Conservation (phyloP, 2,329 filamentous ascomycete species). For the Sordariomycetes sp. region DNA sequence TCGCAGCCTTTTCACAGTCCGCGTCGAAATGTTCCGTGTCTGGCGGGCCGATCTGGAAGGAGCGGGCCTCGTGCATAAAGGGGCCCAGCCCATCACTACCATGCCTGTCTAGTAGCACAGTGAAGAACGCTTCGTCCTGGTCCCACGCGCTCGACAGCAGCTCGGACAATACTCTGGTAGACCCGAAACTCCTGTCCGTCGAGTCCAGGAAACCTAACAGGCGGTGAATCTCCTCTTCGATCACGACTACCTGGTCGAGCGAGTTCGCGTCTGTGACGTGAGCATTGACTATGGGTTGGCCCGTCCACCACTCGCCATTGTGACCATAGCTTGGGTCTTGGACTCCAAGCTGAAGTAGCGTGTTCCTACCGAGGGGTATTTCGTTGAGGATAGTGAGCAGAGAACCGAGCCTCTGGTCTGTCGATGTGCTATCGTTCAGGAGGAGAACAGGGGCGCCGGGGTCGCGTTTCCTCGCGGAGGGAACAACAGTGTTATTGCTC, state of each 20-base stretch:
- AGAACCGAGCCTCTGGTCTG: conserved; percentile 35
- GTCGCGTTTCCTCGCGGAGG: conserved; percentile 8
- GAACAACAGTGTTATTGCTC: conserved; percentile 18
- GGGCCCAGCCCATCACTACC: background rate
- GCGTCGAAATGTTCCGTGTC: background rate
- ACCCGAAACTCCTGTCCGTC: conserved; percentile 50
- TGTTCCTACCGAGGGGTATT: conserved; percentile 47
- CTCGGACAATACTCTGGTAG: conserved; percentile 34
- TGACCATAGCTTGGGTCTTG: conserved; percentile 39
- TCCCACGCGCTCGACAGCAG: background rate
- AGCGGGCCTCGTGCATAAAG: background rate
- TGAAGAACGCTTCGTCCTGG: background rate
- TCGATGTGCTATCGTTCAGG: conserved; percentile 20
- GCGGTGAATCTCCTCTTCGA: conserved; percentile 47
- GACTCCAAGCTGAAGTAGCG: conserved; percentile 33
- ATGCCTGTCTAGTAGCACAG: background rate
- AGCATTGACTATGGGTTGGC: conserved; percentile 34
- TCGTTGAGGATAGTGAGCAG: conserved; percentile 48
- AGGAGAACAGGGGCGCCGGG: conserved; percentile 40
- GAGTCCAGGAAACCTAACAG: conserved; percentile 52
- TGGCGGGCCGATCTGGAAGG: background rate
- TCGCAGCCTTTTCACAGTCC: background rate
- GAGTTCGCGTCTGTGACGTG: conserved; percentile 16
- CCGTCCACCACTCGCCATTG: conserved; percentile 51
- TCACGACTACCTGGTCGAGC: conserved; percentile 14